Evolutionary conservation across 441 rosid species (phyloP).

Genomic region (Erodium chrysanthum): DNA sequence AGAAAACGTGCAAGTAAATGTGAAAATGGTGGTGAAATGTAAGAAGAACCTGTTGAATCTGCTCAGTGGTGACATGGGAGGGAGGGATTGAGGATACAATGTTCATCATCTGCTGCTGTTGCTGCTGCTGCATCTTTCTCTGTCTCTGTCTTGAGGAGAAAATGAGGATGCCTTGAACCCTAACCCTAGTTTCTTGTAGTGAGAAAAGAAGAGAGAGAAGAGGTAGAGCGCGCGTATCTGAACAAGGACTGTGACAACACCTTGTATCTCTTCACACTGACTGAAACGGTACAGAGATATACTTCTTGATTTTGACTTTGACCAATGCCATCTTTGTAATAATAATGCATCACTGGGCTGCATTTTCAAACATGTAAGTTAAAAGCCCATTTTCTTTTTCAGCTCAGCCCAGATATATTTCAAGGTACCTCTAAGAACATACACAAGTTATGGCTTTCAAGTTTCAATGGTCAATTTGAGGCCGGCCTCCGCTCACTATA

Average conservation of each 20-base stretch:
- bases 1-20: neutral
- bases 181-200: conserved; percentile 13
- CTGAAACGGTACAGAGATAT: neutral
- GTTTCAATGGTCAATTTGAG: too few relatives aligned
- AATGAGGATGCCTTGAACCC: neutral
- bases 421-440: too few relatives aligned
- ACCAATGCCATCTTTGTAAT: neutral
- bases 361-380: neutral
- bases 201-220: neutral
- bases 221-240: neutral
- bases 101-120: conserved; percentile 15
- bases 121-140: conserved; percentile 20
- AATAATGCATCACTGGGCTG: neutral
- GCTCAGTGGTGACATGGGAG: conserved; percentile 29
- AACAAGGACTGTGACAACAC: neutral
- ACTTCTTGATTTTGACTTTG: neutral
- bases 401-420: too few relatives aligned
- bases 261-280: neutral
- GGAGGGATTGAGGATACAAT: conserved; percentile 5
- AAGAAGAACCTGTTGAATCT: conserved; percentile 25
- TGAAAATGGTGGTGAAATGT: neutral
- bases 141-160: neutral
- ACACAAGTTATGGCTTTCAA: too few relatives aligned
- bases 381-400: too few relatives aligned
- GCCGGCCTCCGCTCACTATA: too few relatives aligned